Conservation (phyloP, 2,329 filamentous ascomycete species). For the Balansia obtecta region DNA sequence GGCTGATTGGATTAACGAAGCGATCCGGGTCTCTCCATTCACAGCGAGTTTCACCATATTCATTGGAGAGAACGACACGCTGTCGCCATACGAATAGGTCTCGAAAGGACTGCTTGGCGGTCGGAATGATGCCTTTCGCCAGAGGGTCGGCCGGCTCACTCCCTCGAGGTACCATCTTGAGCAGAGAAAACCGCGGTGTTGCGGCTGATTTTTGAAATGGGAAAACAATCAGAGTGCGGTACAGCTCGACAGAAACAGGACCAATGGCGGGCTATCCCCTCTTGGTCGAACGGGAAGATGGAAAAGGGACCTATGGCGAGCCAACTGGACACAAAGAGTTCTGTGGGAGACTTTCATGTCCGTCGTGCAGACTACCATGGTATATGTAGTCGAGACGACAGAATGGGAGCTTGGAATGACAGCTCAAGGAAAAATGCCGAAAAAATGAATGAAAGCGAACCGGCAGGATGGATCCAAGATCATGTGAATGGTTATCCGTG, state of each 20-base stretch:
- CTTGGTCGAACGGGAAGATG: not conserved
- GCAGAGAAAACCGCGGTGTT: no score
- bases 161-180: constrained; percentile 3
- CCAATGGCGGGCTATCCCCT: not conserved
- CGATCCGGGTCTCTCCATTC: constrained; percentile 58
- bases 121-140: constrained; percentile 51
- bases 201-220: not conserved
- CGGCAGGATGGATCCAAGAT: not conserved
- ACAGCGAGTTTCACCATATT: constrained; percentile 48
- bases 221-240: not conserved
- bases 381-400: not conserved
- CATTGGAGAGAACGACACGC: constrained; percentile 53
- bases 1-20: constrained; percentile 56
- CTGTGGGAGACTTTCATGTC: not conserved
- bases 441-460: not conserved
- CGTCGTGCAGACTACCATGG: not conserved
- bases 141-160: constrained; percentile 51
- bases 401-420: not conserved
- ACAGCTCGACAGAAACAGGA: not conserved
- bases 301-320: not conserved
- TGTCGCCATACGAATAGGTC: constrained; percentile 67
- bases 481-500: not conserved
- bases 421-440: not conserved
- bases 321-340: not conserved
- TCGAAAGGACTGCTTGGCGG: constrained; percentile 48